These are phyloP conservation scores for Flaveria floridana DNA, from an alignment of 140 eudicot genomes.

Conservation along the genomic window DNA sequence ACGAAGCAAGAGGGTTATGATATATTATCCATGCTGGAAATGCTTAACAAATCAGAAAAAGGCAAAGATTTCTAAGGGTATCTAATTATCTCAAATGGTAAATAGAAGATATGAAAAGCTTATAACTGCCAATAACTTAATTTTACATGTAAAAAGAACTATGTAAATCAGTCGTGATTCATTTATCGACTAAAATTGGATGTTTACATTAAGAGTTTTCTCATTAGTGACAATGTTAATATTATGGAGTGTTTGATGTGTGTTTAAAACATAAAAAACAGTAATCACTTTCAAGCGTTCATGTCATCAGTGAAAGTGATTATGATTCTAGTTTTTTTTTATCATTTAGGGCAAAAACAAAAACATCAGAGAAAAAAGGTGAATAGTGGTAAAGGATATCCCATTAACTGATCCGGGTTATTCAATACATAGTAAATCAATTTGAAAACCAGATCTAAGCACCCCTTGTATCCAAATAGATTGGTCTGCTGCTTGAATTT, in stretches of 20 bases:
- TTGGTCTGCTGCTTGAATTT: background rate
- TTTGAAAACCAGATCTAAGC: background rate
- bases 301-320: background rate
- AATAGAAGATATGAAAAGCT: constrained; percentile 2
- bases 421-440: background rate
- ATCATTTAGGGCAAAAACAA: background rate
- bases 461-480: background rate
- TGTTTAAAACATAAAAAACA: background rate
- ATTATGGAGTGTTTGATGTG: constrained; percentile 1
- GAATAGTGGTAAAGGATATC: background rate
- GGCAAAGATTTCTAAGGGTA: background rate
- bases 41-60: constrained; percentile 2
- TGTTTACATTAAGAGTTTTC: background rate
- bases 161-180: background rate
- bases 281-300: background rate
- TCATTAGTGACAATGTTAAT: background rate
- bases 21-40: background rate
- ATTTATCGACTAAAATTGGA: background rate
- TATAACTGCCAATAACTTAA: background rate
- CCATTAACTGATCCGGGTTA: background rate
- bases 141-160: background rate
- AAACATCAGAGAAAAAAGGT: background rate
- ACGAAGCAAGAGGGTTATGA: background rate
- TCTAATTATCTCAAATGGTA: background rate
- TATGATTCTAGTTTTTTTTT: background rate